Conservation (phyloP, 345 rosid genomes). For the Populus pruinosa region DNA sequence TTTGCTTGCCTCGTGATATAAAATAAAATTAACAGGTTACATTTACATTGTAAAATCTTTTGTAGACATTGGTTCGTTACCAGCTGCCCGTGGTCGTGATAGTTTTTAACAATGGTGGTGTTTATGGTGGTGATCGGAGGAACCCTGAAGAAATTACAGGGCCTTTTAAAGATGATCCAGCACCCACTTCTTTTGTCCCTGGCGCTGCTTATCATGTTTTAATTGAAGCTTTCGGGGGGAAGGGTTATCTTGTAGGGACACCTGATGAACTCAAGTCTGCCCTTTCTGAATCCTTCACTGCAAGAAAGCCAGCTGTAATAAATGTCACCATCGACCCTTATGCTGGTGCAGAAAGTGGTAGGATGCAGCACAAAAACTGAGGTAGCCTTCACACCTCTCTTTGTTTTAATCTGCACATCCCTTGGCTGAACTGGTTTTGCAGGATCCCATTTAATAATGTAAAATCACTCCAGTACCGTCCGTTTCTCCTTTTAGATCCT, state of each 20-base stretch:
- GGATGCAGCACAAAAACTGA: constrained; percentile 93
- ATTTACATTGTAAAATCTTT: too few species aligned
- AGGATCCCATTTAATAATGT: neutral
- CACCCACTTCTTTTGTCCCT: constrained; percentile 95
- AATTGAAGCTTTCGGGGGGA: constrained; percentile 91
- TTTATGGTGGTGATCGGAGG: constrained; percentile 94
- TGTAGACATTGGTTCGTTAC: constrained; percentile 91
- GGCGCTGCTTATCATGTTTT: constrained; percentile 76
- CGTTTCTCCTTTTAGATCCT: too few species aligned
- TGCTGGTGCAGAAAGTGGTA: constrained; percentile 96
- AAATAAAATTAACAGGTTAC: too few species aligned
- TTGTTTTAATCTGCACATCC: neutral
- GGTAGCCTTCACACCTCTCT: constrained; percentile 4
- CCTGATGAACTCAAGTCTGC: constrained; percentile 78
- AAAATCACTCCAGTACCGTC: too few species aligned
- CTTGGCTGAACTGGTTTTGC: too few species aligned
- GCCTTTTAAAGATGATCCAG: constrained; percentile 86
- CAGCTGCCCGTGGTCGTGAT: constrained; percentile 85
- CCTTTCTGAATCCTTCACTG: constrained; percentile 68
- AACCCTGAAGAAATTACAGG: constrained; percentile 75
- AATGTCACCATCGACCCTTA: constrained; percentile 79
- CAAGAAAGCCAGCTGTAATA: constrained; percentile 75
- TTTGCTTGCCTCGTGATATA: too few species aligned
- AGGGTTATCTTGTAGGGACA: constrained; percentile 80
- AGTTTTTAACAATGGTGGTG: constrained; percentile 97